A percentile compares a stretch with the other conserved stretches of the same genome.
phyloP scores from a whole-genome alignment of 768 basidiomycete genomes.

The Hypholoma fasciculare region DNA sequence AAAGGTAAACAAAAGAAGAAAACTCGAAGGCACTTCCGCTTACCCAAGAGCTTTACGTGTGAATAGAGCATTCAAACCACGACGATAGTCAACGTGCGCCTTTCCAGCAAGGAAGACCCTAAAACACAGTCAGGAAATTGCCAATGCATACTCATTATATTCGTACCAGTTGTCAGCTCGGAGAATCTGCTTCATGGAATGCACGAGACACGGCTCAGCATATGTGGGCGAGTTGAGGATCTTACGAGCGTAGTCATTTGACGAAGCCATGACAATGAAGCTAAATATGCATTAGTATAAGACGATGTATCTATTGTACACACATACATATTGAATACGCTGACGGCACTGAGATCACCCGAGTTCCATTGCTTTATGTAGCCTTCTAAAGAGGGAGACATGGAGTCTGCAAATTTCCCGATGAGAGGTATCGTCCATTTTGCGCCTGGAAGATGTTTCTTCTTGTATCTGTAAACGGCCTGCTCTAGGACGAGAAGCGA shows the following conservation, averaged over 20 bases:
- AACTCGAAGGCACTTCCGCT: constrained; percentile 20
- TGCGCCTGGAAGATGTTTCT: constrained; percentile 82
- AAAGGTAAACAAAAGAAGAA: background rate
- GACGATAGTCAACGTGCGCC: constrained; percentile 90
- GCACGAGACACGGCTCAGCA: constrained; percentile 93
- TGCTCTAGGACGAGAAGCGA: constrained; percentile 87
- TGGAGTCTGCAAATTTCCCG: constrained; percentile 91
- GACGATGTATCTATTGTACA: background rate
- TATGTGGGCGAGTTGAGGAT: constrained; percentile 92
- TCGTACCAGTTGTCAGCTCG: constrained; percentile 81
- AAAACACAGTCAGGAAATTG: constrained; percentile 7
- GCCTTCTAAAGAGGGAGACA: constrained; percentile 87
- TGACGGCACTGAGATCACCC: constrained; percentile 84
- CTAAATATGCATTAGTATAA: constrained; percentile 39
- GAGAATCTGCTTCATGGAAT: constrained; percentile 87
- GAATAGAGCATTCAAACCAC: constrained; percentile 87
- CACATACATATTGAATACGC: constrained; percentile 96
- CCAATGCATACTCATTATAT: constrained; percentile 10
- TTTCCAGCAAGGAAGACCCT: constrained; percentile 99
- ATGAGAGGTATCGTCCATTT: constrained; percentile 97
- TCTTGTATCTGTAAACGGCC: constrained; percentile 85
- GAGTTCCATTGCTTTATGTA: constrained; percentile 94
- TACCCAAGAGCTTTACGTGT: constrained; percentile 92
- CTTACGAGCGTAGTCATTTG: constrained; percentile 91
- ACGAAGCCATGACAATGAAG: constrained; percentile 98